Evolutionary conservation across 1,284 basidiomycete species (phyloP), one percentile per base, ranked within the genome.

Genomic region (Golubevia pallescens): DNA sequence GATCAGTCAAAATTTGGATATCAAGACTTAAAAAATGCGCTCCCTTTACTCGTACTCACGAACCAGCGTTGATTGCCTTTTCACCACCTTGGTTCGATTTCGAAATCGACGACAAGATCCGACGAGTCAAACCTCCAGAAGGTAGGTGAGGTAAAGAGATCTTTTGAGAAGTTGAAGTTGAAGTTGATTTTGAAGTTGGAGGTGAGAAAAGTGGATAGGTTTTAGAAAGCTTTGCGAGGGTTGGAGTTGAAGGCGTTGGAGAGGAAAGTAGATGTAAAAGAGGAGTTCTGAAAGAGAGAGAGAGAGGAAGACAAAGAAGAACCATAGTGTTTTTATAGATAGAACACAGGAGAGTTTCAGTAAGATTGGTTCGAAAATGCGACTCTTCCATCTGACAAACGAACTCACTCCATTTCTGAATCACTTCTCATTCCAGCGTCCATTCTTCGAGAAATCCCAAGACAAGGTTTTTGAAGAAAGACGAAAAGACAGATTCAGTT

Each of bases 371-470:
- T 38, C n/a, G n/a, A n/a, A n/a, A n/a, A n/a, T n/a, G n/a, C n/a
- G n/a, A n/a, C n/a, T n/a, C n/a, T n/a, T n/a, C n/a, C n/a, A n/a
- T n/a, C 34, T 38, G 3, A 38, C 34, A 10, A 13, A 61, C 5
- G 3, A 2, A 57, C 56, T 21, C 52, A 66, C 60, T 34, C 8
- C 38, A 80, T 63, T 58, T 82, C 78, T 8, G 54, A 60, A 24
- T 82, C 80, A 1, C 66, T 73, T 1, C 80, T 60, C 16, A 72
- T 68, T 0, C 70, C 76, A 1, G 78, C 72, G 57, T 82, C 80
- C 52, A 82, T 63, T 10, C 65, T 70, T 4, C 3, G 10, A 28
- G 58, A 14, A 14, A 51, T 19, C n/a, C 5, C 3, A n/a, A n/a
- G n/a, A n/a, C n/a, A n/a, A n/a, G n/a, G n/a, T n/a, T n/a, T n/a